A percentile compares a stretch with the other conserved stretches of the same genome.
These are phyloP conservation scores for Hymenoscyphus repandus DNA, from an alignment of 2,329 filamentous ascomycete genomes.

Conservation along the genomic window DNA sequence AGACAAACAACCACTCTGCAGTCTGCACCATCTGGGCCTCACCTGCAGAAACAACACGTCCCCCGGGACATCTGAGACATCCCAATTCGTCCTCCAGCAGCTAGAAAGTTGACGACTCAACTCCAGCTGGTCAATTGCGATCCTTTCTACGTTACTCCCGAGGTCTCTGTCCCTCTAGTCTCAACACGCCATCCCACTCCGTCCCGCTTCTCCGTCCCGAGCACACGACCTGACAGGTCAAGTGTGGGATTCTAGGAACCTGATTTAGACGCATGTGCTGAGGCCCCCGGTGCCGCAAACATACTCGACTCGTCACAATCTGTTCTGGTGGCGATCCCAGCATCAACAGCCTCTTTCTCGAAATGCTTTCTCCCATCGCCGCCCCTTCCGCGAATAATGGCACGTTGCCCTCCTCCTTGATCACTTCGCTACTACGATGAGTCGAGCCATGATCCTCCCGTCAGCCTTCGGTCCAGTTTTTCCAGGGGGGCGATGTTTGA, in stretches of 20 bases:
- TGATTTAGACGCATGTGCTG: background rate
- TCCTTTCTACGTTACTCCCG: background rate
- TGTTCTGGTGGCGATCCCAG: background rate
- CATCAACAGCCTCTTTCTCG: background rate
- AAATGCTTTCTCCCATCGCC: background rate
- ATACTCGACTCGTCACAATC: slow-evolving; percentile 5
- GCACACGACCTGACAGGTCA: background rate
- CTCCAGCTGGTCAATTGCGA: background rate
- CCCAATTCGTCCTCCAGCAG: background rate
- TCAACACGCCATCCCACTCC: background rate
- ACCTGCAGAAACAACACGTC: background rate
- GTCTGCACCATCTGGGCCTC: background rate
- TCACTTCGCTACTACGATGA: background rate
- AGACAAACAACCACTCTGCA: background rate
- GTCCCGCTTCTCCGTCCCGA: background rate
- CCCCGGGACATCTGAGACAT: background rate
- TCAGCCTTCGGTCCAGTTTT: background rate
- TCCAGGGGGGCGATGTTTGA: background rate
- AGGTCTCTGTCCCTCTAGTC: background rate
- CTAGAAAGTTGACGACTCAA: background rate
- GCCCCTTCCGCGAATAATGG: slow-evolving; percentile 1
- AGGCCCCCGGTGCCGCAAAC: background rate
- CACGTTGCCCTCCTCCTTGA: background rate
- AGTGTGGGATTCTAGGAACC: no score
- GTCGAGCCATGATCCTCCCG: background rate